Evolutionary conservation across 2,329 filamentous ascomycete genomes (phyloP).

Genomic region (Hymenoscyphus repandus): DNA sequence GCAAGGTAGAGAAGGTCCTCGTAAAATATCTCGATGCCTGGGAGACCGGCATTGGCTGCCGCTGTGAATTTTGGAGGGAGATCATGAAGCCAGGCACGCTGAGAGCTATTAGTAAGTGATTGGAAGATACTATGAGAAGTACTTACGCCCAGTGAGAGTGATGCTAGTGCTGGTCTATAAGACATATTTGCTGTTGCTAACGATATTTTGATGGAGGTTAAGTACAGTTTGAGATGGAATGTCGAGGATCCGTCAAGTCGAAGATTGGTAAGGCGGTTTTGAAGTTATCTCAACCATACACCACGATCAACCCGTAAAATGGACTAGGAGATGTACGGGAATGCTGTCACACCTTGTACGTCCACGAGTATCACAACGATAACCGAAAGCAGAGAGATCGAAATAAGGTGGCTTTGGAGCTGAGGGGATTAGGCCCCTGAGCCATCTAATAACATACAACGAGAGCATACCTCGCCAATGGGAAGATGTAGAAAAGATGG

Average conservation of each 20-base stretch:
- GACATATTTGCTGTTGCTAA: constrained; percentile 35
- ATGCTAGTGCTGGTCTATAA: constrained; percentile 64
- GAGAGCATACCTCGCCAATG: too few relatives aligned
- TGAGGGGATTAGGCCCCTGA: too few relatives aligned
- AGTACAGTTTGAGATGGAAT: background rate
- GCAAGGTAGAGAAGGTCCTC: constrained; percentile 67
- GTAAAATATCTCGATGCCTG: constrained; percentile 71
- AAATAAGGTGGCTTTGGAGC: too few relatives aligned
- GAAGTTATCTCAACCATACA: background rate
- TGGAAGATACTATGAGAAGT: background rate
- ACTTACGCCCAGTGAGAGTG: constrained; percentile 63
- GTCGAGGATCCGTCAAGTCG: background rate
- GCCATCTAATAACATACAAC: too few relatives aligned
- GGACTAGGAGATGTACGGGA: too few relatives aligned
- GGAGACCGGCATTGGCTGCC: constrained; percentile 59
- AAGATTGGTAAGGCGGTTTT: background rate
- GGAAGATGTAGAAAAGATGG: too few relatives aligned
- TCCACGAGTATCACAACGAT: too few relatives aligned
- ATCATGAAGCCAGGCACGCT: constrained; percentile 64
- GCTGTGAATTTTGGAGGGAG: constrained; percentile 63
- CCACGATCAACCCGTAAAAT: too few relatives aligned
- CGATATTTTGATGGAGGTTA: background rate
- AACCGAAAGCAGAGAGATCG: too few relatives aligned
- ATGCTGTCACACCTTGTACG: too few relatives aligned
- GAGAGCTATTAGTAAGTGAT: constrained; percentile 37